Conservation (phyloP, 225 moss, liverwort and hornwort genomes). For the Takakia lepidozioides region DNA sequence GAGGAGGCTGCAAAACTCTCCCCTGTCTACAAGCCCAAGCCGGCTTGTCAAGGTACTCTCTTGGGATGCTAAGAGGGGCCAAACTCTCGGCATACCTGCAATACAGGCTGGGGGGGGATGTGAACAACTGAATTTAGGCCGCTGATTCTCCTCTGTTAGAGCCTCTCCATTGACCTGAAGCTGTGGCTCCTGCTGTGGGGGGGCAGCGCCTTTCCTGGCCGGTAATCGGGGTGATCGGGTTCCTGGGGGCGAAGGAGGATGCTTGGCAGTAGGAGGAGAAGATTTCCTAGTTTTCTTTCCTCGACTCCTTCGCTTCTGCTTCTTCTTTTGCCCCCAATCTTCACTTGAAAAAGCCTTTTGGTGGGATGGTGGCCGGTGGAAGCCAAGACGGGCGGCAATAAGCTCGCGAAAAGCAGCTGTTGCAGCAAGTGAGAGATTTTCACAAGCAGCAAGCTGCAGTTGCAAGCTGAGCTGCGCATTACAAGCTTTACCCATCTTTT, state of each 20-base stretch:
- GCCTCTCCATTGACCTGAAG: not conserved
- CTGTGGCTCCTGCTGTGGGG: not conserved
- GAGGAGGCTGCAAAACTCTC: no score
- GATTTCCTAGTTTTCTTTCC: conserved; percentile 2
- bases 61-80: no score
- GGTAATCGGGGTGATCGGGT: not conserved
- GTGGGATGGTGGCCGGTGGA: not conserved
- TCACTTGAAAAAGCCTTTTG: not conserved
- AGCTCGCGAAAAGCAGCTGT: conserved; percentile 21
- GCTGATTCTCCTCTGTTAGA: not conserved
- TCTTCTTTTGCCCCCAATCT: no score
- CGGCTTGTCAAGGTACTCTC: no score
- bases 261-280: not conserved
- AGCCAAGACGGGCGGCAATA: conserved; percentile 13
- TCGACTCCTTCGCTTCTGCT: not conserved
- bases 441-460: conserved; percentile 21
- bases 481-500: conserved; percentile 6
- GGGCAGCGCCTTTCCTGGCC: not conserved
- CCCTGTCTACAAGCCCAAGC: no score
- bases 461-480: conserved; percentile 18
- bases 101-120: conserved; percentile 5
- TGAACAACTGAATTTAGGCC: conserved; percentile 11
- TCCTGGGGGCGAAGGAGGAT: not conserved
- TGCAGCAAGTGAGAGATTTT: conserved; percentile 29
- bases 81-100: conserved; percentile 6